Conservation (phyloP, 306 rosid species). For the Biancaea sappan region DNA sequence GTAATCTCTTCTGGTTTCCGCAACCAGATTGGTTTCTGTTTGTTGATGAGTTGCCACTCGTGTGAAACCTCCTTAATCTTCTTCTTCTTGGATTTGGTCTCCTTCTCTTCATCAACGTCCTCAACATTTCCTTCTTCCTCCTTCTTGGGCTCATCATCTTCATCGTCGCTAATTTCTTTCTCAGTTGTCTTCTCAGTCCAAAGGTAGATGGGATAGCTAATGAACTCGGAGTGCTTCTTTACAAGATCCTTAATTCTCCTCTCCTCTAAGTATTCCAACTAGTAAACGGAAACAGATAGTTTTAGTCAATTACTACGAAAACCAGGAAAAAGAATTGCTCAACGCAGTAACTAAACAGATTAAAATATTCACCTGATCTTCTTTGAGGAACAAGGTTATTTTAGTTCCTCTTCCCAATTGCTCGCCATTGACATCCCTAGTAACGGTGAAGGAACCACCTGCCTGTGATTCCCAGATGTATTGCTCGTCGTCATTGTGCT, state of each 20-base stretch:
- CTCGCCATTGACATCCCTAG: conserved; percentile 57
- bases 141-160: conserved; percentile 63
- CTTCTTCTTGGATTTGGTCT: conserved; percentile 56
- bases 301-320: background rate
- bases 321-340: background rate
- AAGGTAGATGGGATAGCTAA: conserved; percentile 63
- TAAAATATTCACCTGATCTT: conserved; percentile 51
- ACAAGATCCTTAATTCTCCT: conserved; percentile 67
- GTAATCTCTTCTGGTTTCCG: conserved; percentile 67
- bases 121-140: conserved; percentile 61
- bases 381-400: conserved; percentile 64
- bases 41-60: conserved; percentile 71
- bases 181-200: conserved; percentile 70
- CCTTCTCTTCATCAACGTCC: conserved; percentile 58
- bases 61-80: conserved; percentile 66
- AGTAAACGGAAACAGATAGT: background rate
- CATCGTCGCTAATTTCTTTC: conserved; percentile 68
- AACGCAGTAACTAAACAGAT: no score
- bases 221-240: conserved; percentile 71
- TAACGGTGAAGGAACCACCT: conserved; percentile 67
- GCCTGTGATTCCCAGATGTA: conserved; percentile 71
- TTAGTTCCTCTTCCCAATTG: conserved; percentile 66
- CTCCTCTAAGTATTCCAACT: conserved; percentile 71
- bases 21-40: conserved; percentile 70
- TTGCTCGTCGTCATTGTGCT: conserved; percentile 70